Evolutionary conservation across 352 stramenopile species (phyloP).

Genomic region (Phytopythium cucurbitacearum): DNA sequence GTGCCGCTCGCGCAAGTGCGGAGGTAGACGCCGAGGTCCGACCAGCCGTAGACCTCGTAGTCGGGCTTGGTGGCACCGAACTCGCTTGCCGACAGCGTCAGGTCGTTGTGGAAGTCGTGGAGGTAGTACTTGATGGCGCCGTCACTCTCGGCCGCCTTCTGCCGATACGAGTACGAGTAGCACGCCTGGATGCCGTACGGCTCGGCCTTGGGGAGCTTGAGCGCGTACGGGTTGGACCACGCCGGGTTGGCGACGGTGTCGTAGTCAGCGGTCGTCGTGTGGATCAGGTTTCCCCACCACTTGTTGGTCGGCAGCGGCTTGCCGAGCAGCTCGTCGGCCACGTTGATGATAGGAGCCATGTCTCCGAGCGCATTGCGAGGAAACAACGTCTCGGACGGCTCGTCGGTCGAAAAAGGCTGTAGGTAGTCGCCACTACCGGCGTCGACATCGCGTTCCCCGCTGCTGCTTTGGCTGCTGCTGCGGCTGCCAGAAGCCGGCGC

Average conservation of each 20-base stretch:
- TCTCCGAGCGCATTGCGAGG: slow-evolving; percentile 31
- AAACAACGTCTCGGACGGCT: slow-evolving; percentile 32
- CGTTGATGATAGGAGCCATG: slow-evolving; percentile 44
- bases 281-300: slow-evolving; percentile 68
- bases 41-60: slow-evolving; percentile 50
- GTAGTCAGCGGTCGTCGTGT: slow-evolving; percentile 34
- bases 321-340: slow-evolving; percentile 18
- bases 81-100: slow-evolving; percentile 44
- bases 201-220: slow-evolving; percentile 28
- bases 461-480: no score
- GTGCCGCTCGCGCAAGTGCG: slow-evolving; percentile 26
- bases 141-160: slow-evolving; percentile 26
- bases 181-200: slow-evolving; percentile 37
- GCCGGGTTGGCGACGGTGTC: slow-evolving; percentile 32
- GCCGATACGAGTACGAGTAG: slow-evolving; percentile 44
- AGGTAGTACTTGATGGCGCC: slow-evolving; percentile 41
- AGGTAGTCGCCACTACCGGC: slow-evolving; percentile 9
- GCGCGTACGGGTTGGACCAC: slow-evolving; percentile 54
- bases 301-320: slow-evolving; percentile 60
- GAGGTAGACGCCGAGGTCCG: slow-evolving; percentile 42
- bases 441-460: no score
- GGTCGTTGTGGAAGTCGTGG: slow-evolving; percentile 46
- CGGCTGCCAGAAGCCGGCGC: no score
- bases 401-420: slow-evolving; percentile 23
- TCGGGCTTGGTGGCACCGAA: slow-evolving; percentile 27